Evolutionary conservation across 192 early-diverging fungal genomes (phyloP), one percentile per base, ranked within the genome.

Genomic region (Coemansia guatemalensis): DNA sequence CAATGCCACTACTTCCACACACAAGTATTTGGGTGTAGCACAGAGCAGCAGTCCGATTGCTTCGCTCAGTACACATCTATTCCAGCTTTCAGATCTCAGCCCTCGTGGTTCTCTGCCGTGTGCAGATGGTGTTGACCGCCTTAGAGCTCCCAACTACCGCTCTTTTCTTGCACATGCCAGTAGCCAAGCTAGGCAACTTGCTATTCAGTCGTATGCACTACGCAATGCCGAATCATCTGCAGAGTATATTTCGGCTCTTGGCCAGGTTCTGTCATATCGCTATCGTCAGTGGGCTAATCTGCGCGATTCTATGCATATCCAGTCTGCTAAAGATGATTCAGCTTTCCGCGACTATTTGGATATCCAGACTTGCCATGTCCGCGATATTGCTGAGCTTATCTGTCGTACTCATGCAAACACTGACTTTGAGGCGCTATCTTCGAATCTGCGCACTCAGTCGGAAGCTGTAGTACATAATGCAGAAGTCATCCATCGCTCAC

Each of bases 271-370:
- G 25, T 89, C 88, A 8, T 96, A 94, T 75, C 78, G 93, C 53
- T 85, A 88, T 73, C 85, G 91, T 22, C 93, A 95, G 69, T 95
- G 93, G 93, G 87, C 83, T 67, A 92, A 94, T 67, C 87, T 92
- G 29, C 93, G 92, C 74, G 88, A 90, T 74, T 92, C 93, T 56
- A 90, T 93, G 53, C 87, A 91, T 50, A 89, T 92, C 63, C 81
- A 92, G 69, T 86, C 89, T 2, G 66, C 68, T 17, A 86, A 89
- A 86, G 58, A 94, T 89, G 75, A 90, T 86, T 74, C 81, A 86
- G 59, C 64, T 48, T 29, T 86, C 86, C 8, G 86, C 84, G 49
- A 75, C 86, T 55, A 80, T 71, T 48, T 86, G 84, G 60, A 92
- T 88, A 74, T 74, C 75, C 64, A 82, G 83, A 65, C 88, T 75